These are phyloP conservation scores for Geranium incanum DNA, from an alignment of 441 rosid species.

Conservation along the genomic window DNA sequence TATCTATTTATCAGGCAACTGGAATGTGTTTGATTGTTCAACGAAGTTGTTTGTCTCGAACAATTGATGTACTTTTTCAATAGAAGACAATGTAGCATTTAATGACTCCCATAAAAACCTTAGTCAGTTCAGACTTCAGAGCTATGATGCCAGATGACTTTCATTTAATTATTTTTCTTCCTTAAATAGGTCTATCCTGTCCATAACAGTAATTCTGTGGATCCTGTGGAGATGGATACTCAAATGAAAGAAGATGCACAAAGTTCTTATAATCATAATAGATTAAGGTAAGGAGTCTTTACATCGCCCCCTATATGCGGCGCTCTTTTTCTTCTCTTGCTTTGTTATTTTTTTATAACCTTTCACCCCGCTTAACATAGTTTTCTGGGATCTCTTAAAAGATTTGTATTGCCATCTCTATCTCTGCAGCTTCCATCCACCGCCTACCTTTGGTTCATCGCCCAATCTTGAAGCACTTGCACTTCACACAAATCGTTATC, in stretches of 20 bases:
- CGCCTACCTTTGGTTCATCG: conserved; percentile 89
- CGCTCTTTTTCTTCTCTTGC: neutral
- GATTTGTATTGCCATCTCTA: conserved; percentile 14
- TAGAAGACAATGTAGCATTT: neutral
- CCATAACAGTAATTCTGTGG: conserved; percentile 34
- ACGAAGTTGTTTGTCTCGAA: neutral
- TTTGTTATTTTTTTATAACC: neutral
- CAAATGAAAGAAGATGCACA: conserved; percentile 68
- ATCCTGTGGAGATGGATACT: conserved; percentile 40
- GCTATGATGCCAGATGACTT: neutral
- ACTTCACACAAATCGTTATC: conserved; percentile 37
- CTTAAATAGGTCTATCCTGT: conserved; percentile 53
- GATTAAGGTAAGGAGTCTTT: conserved; percentile 38
- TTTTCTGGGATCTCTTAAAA: conserved; percentile 13
- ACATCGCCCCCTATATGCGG: neutral
- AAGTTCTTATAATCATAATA: conserved; percentile 46
- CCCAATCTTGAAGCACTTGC: conserved; percentile 69
- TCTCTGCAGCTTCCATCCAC: conserved; percentile 56
- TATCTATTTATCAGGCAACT: too few relatives aligned
- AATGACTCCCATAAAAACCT: neutral
- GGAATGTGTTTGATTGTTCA: too few relatives aligned
- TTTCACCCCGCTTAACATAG: neutral
- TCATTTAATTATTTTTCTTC: conserved; percentile 1
- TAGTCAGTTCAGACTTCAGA: neutral
- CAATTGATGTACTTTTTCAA: too few relatives aligned